Evolutionary conservation across 495 filamentous ascomycete genomes (phyloP).

Genomic region (Friedmanniomyces endolithicus): DNA sequence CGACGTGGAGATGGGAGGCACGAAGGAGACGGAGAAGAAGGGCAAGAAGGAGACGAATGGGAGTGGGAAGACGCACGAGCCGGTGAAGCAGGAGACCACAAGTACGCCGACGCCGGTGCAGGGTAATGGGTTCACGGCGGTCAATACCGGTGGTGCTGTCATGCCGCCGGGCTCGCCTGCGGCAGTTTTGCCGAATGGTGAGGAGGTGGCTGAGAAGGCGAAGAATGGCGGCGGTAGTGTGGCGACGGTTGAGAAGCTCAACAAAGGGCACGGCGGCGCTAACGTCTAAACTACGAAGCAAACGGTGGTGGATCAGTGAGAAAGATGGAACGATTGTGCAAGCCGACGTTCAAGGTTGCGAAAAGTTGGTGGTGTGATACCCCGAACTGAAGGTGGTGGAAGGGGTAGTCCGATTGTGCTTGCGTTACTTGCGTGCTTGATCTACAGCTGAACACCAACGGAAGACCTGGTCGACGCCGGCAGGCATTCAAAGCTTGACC

Average conservation of each 20-base stretch:
- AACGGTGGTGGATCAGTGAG: no score
- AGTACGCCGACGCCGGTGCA: background rate
- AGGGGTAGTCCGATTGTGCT: background rate
- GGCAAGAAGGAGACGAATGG: background rate
- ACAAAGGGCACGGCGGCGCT: background rate
- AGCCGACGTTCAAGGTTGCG: background rate
- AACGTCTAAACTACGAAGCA: background rate
- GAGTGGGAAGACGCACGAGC: background rate
- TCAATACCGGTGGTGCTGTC: background rate
- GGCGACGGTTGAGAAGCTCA: background rate
- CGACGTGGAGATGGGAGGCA: background rate
- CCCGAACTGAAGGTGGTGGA: no score
- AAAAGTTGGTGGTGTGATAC: background rate
- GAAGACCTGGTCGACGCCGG: no score
- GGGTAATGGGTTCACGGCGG: background rate
- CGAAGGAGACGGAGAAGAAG: background rate
- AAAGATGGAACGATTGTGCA: no score
- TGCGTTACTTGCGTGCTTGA: background rate
- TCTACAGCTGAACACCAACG: background rate
- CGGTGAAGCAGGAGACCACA: background rate
- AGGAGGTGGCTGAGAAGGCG: background rate
- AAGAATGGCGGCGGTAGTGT: background rate
- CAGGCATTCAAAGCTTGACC: no score
- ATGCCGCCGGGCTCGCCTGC: background rate
- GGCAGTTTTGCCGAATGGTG: background rate